Conservation (phyloP, 805 yeast genomes). For the Ogataea pilisensis region DNA sequence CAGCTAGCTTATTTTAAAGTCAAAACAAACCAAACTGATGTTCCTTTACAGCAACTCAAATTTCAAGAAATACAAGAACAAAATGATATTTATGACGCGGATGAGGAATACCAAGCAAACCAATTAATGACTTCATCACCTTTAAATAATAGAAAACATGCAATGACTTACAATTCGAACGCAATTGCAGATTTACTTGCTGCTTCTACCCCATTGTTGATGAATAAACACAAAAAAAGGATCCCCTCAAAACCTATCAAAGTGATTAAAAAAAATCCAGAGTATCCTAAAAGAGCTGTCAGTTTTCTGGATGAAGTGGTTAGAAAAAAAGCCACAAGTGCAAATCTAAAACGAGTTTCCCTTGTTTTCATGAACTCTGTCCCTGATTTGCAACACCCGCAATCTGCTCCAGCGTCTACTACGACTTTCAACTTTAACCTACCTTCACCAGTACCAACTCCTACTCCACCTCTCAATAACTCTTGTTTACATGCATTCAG, state of each 20-base stretch:
- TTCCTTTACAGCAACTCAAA: constrained; percentile 30
- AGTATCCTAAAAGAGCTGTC: neutral
- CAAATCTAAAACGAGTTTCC: constrained; percentile 26
- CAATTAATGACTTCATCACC: constrained; percentile 1
- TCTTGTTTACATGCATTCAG: neutral
- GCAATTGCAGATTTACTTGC: constrained; percentile 34
- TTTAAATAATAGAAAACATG: constrained; percentile 21
- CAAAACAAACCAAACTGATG: constrained; percentile 41
- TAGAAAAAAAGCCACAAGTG: constrained; percentile 24
- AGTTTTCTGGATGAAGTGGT: constrained; percentile 26
- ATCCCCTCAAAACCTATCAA: neutral
- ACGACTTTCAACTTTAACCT: constrained; percentile 8
- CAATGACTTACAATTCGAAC: constrained; percentile 12
- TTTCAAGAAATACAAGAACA: constrained; percentile 10
- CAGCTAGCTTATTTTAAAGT: constrained; percentile 51
- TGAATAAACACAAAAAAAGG: constrained; percentile 6
- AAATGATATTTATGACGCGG: neutral
- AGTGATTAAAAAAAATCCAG: constrained; percentile 1
- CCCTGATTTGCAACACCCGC: constrained; percentile 10
- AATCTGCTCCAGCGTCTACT: constrained; percentile 20
- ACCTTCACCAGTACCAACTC: constrained; percentile 1
- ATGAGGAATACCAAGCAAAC: constrained; percentile 2
- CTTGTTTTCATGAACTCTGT: constrained; percentile 15
- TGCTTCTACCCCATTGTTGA: constrained; percentile 28
- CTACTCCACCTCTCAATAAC: neutral